Base-by-base conservation (phyloP, 352 stramenopile genomes). In the Pythium sukuiense region DNA sequence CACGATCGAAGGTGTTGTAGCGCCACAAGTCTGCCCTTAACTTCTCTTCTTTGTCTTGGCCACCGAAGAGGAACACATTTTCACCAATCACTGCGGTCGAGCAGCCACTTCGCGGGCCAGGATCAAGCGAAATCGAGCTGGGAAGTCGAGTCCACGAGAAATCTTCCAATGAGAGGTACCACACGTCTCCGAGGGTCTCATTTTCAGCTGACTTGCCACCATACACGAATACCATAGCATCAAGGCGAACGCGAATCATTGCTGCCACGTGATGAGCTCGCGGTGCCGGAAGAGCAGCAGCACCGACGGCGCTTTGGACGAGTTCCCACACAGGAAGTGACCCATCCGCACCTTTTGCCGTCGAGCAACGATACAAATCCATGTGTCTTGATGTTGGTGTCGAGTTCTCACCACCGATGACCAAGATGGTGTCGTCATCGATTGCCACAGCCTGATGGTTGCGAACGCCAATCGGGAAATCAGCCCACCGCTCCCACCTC, bases 1-100 rank as follows among this genome's bases (percentile, higher is more conserved):
- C 70, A 18, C 87, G 85, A 59, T 96, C 88, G 65, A 96, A 96
- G 2, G 85, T 92, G 62, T 95, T 95, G 62, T 93, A 95, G 14
- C 84, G 70, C 88, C 88, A 96, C 16, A 96, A 65, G 59, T 95
- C 88, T 3, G 86, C 80, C 30, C 86, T 75, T 18, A 88, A 71
- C 39, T 88, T 89, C 50, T 92, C 85, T 68, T 93, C 87, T 45
- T 85, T 85, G 67, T 95, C 87, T 61, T 89, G 71, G 1, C 88
- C 88, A 43, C 86, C 88, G 63, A 95, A 96, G 0, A 96, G 55
- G 45, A 88, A 96, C 2, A 96, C 85, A 45, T 76, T 90, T 56
- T 96, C 88, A 6, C 88, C 88, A 29, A 95, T 91, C 13, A 90
- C 88, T 39, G 74, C 68, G 29, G 78, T 80, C 0, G 82, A 81